Evolutionary conservation across 345 rosid species (phyloP).

Genomic region (Noccaea bulbosa): DNA sequence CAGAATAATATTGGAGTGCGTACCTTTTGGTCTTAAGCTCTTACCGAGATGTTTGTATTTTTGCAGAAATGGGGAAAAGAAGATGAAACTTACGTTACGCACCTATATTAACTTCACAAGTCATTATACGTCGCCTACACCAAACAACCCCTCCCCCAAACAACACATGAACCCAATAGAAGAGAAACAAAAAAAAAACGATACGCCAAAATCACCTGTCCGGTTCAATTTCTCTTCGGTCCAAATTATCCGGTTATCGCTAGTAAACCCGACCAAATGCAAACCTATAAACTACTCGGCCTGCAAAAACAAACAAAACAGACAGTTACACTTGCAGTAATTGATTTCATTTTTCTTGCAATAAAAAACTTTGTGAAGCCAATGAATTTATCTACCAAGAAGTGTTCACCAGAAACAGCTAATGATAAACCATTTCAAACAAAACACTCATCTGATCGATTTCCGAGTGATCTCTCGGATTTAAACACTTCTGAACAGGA

Average conservation of each 20-base stretch:
- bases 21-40: background rate
- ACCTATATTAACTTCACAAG: background rate
- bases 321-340: background rate
- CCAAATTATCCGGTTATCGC: background rate
- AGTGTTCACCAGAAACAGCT: conserved; percentile 1
- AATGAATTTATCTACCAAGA: conserved; percentile 16
- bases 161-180: too few species aligned
- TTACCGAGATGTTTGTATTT: background rate
- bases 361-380: conserved; percentile 4
- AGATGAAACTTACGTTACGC: background rate
- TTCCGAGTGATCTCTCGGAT: background rate
- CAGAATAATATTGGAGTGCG: background rate
- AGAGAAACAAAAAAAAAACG: conserved; percentile 16
- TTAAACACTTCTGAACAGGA: background rate
- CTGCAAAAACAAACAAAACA: conserved; percentile 20
- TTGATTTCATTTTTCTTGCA: background rate
- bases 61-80: background rate
- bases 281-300: conserved; percentile 14
- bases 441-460: conserved; percentile 17
- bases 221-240: conserved; percentile 5
- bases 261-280: conserved; percentile 14
- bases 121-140: background rate
- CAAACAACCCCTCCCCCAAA: background rate
- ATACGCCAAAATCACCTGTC: conserved; percentile 19
- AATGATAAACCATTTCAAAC: conserved; percentile 1